Conservation (phyloP, 2,329 filamentous ascomycete genomes). For the Aspergillus caelatus region DNA sequence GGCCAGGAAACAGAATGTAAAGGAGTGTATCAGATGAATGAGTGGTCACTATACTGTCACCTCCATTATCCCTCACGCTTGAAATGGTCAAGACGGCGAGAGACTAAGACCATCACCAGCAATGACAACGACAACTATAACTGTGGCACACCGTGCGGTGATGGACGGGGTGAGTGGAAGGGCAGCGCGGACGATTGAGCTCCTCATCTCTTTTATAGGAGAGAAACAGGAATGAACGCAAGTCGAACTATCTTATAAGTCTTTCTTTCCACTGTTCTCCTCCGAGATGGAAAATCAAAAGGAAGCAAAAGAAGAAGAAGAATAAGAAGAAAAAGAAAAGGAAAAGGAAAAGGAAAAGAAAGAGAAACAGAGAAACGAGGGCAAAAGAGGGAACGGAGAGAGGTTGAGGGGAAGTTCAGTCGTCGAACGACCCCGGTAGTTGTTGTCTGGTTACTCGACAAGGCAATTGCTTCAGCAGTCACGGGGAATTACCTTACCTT, state of each 20-base stretch:
- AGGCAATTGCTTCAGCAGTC: slow-evolving; percentile 1
- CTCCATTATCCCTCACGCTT: neutral
- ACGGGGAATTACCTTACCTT: neutral
- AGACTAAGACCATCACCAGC: neutral
- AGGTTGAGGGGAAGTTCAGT: neutral
- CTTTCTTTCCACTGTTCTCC: neutral
- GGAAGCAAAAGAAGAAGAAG: neutral
- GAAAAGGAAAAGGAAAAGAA: neutral
- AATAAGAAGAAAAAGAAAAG: neutral
- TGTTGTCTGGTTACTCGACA: neutral
- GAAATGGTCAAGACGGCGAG: neutral
- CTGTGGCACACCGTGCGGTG: neutral
- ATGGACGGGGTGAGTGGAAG: neutral
- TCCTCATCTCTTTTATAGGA: slow-evolving; percentile 8
- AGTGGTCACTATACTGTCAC: slow-evolving; percentile 2
- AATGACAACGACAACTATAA: neutral
- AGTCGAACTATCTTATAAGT: neutral
- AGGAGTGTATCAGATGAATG: slow-evolving; percentile 1
- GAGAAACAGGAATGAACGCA: slow-evolving; percentile 7
- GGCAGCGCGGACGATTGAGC: neutral
- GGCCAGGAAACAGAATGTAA: neutral
- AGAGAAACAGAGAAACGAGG: neutral
- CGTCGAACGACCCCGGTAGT: neutral
- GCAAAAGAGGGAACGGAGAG: neutral
- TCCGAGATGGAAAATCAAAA: neutral